phyloP scores from a whole-genome alignment of 306 rosid genomes.

The Trifolium subterraneum region DNA sequence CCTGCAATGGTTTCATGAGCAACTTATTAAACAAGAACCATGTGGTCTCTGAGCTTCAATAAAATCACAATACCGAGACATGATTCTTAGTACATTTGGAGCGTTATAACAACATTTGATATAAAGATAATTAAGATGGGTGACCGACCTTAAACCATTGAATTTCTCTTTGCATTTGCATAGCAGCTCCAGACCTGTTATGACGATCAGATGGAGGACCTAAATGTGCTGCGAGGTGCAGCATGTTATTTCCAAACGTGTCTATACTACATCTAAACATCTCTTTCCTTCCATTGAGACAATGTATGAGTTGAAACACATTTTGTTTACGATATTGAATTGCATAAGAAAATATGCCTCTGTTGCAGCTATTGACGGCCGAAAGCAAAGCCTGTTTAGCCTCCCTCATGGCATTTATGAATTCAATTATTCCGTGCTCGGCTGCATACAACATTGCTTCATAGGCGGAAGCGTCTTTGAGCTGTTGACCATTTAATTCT shows the following conservation, averaged over 20 bases:
- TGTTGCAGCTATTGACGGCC: background rate
- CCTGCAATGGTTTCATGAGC: slow-evolving; percentile 18
- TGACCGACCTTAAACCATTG: slow-evolving; percentile 34
- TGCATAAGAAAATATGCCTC: slow-evolving; percentile 39
- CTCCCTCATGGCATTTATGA: slow-evolving; percentile 3
- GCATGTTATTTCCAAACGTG: slow-evolving; percentile 2
- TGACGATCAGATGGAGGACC: slow-evolving; percentile 27
- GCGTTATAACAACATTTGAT: too few species aligned
- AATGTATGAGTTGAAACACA: slow-evolving; percentile 24
- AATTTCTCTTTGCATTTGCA: slow-evolving; percentile 39
- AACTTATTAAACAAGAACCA: too few species aligned
- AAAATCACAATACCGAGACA: too few species aligned
- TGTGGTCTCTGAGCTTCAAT: too few species aligned
- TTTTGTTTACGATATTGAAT: background rate
- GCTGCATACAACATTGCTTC: slow-evolving; percentile 24
- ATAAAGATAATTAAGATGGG: too few species aligned
- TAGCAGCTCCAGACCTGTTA: background rate
- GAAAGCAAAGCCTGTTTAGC: slow-evolving; percentile 5
- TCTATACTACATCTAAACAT: background rate
- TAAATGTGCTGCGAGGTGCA: slow-evolving; percentile 24
- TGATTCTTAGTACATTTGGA: too few species aligned
- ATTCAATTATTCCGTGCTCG: slow-evolving; percentile 9
- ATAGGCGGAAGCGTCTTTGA: background rate
- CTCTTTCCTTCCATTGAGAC: background rate
- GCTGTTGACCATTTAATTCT: background rate